These are phyloP conservation scores for Candida vartiovaarae DNA, from an alignment of 805 yeast species.

Conservation along the genomic window DNA sequence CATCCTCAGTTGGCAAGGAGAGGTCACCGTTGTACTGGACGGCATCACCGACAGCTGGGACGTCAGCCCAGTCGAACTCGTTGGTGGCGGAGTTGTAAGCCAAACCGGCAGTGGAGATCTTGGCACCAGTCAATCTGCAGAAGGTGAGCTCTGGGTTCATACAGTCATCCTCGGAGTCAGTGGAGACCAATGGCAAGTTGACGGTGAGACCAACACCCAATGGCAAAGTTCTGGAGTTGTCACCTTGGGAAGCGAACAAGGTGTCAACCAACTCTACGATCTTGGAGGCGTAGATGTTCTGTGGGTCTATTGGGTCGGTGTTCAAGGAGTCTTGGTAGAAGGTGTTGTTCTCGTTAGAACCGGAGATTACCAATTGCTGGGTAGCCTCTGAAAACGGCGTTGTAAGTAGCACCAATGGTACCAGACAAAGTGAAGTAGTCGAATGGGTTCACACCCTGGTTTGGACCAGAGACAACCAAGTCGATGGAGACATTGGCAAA, in stretches of 20 bases:
- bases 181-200: slow-evolving; percentile 41
- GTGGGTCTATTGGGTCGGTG: slow-evolving; percentile 33
- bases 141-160: slow-evolving; percentile 34
- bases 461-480: slow-evolving; percentile 45
- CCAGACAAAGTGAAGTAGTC: slow-evolving; percentile 39
- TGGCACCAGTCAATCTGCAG: slow-evolving; percentile 39
- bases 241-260: slow-evolving; percentile 33
- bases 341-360: slow-evolving; percentile 41
- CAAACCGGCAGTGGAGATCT: slow-evolving; percentile 7
- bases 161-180: slow-evolving; percentile 32
- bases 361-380: slow-evolving; percentile 48
- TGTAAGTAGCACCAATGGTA: slow-evolving; percentile 42
- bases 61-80: slow-evolving; percentile 15
- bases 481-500: slow-evolving; percentile 39
- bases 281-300: slow-evolving; percentile 38
- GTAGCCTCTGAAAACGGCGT: slow-evolving; percentile 39
- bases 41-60: slow-evolving; percentile 21
- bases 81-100: slow-evolving; percentile 35
- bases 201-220: slow-evolving; percentile 39
- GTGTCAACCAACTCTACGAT: slow-evolving; percentile 33
- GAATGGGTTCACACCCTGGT: slow-evolving; percentile 44
- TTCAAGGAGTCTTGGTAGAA: slow-evolving; percentile 34
- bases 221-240: slow-evolving; percentile 33
- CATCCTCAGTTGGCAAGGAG: slow-evolving; percentile 35
- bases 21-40: slow-evolving; percentile 37